Base-by-base conservation (phyloP, 192 early-diverging fungal genomes). In the Coemansia sp. region DNA sequence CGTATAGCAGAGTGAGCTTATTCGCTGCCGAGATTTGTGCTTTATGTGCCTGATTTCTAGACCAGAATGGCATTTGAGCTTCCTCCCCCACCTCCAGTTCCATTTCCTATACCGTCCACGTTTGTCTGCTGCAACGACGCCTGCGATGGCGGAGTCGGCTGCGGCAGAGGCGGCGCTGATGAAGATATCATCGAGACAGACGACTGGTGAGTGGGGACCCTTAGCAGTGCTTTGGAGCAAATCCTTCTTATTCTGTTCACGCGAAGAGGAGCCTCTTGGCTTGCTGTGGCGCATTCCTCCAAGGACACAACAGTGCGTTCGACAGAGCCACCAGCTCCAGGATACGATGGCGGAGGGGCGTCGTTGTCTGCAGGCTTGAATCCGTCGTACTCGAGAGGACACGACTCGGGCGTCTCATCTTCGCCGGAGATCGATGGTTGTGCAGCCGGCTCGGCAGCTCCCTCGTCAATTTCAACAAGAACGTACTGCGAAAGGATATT, bases 401-500 rank as follows among this genome's bases (percentile, higher is more conserved):
- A 71, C n/a, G 45, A 60, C 16, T 68, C 69, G 48, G 60, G 39
- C 2, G 15, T 4, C 8, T 62, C 67, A 21, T 13, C 22, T 9
- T 55, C 64, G 12, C 19, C 3, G 11, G 19, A 10, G 0, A 32
- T 54, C 16, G 8, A 18, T 46, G 15, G 19, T 52, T 60, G 22
- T 8, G 4, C 37, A 13, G 15, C 39, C 41, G 61, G 18, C n/a
- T 13, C 37, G 39, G 57, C 39, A 41, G 7, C 41, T 37, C 41
- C 51, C 39, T 10, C 37, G 5, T 42, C 59, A 0, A 68, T 76
- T 39, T 81, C 79, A 13, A 81, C 62, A 32, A 81, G 57, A 46
- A 81, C 79, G 49, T 73, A 81, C 40, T 81, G 65, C 12, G 73
- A 68, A 64, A 71, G 72, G 55, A 76, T 65, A 61, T 76, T 68